phyloP scores from a whole-genome alignment of 371 early-diverging fungal species.

The Actinomucor elegans region DNA sequence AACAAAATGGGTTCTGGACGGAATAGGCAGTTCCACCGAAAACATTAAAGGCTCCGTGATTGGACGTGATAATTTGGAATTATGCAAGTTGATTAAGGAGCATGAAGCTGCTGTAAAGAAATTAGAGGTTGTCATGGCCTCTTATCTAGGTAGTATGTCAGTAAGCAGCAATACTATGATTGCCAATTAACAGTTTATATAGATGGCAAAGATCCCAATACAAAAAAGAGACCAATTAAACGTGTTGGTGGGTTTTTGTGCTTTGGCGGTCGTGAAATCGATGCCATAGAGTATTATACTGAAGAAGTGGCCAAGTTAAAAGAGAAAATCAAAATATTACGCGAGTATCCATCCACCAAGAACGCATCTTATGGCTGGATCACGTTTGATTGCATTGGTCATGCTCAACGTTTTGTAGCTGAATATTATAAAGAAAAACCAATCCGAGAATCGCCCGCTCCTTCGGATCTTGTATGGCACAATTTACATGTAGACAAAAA shows the following conservation, averaged over 20 bases:
- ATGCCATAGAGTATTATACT: conserved; percentile 78
- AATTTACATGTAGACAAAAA: conserved; percentile 66
- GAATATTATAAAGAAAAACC: conserved; percentile 13
- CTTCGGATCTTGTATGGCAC: conserved; percentile 81
- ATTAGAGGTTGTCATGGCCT: conserved; percentile 69
- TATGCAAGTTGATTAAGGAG: conserved; percentile 67
- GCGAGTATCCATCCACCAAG: conserved; percentile 38
- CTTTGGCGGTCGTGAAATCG: conserved; percentile 65
- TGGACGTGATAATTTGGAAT: conserved; percentile 67
- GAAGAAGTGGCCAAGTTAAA: conserved; percentile 64
- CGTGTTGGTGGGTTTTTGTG: conserved; percentile 30
- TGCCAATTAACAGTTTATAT: too few relatives aligned
- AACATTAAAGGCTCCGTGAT: conserved; percentile 65
- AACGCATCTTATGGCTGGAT: conserved; percentile 78
- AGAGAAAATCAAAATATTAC: conserved; percentile 60
- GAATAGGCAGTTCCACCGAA: conserved; percentile 34
- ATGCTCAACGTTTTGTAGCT: conserved; percentile 54
- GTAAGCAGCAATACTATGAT: too few relatives aligned
- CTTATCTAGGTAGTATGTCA: conserved; percentile 60
- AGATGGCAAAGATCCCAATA: conserved; percentile 51
- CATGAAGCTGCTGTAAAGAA: conserved; percentile 68
- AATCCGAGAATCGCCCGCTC: conserved; percentile 69
- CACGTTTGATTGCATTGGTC: conserved; percentile 63
- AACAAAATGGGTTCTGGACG: conserved; percentile 51
- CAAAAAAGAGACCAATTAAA: conserved; percentile 54